Conservation (phyloP, 208 protist genomes). For the Trypanosoma melophagium region DNA sequence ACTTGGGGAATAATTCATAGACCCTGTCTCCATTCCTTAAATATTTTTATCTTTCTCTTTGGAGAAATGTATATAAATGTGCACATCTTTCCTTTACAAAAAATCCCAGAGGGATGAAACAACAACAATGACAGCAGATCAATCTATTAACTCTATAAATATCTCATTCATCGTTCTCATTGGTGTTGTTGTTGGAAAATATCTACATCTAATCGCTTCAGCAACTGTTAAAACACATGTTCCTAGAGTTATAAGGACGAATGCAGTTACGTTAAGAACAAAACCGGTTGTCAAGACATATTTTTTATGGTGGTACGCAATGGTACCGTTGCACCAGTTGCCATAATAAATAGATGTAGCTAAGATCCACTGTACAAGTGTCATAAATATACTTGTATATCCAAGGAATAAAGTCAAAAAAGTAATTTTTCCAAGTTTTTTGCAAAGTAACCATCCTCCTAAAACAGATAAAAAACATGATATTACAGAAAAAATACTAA, state of each 20-base stretch:
- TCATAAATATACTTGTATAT: slow-evolving; percentile 36
- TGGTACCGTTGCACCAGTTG: slow-evolving; percentile 51
- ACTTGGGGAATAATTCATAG: too few relatives aligned
- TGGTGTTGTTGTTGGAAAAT: slow-evolving; percentile 29
- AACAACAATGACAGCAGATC: not conserved
- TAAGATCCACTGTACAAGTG: slow-evolving; percentile 49
- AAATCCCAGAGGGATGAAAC: too few relatives aligned
- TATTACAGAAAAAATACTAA: slow-evolving; percentile 56
- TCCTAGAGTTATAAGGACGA: slow-evolving; percentile 48
- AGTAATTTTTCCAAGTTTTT: slow-evolving; percentile 40
- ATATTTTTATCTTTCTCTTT: too few relatives aligned
- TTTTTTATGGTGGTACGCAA: slow-evolving; percentile 49
- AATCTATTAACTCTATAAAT: slow-evolving; percentile 31
- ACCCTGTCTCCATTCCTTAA: too few relatives aligned
- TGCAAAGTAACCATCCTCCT: slow-evolving; percentile 51
- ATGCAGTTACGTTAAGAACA: slow-evolving; percentile 42
- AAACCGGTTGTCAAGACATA: slow-evolving; percentile 67
- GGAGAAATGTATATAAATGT: too few relatives aligned
- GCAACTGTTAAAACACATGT: slow-evolving; percentile 36
- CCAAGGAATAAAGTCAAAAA: slow-evolving; percentile 49
- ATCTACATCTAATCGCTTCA: slow-evolving; percentile 37
- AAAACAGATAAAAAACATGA: slow-evolving; percentile 37
- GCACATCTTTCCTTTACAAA: too few relatives aligned
- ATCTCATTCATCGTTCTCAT: slow-evolving; percentile 47
- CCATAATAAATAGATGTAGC: slow-evolving; percentile 69